A percentile compares a stretch with the other conserved stretches of the same genome.
Conservation (phyloP, 768 basidiomycete species). For the Russula olivacea region DNA sequence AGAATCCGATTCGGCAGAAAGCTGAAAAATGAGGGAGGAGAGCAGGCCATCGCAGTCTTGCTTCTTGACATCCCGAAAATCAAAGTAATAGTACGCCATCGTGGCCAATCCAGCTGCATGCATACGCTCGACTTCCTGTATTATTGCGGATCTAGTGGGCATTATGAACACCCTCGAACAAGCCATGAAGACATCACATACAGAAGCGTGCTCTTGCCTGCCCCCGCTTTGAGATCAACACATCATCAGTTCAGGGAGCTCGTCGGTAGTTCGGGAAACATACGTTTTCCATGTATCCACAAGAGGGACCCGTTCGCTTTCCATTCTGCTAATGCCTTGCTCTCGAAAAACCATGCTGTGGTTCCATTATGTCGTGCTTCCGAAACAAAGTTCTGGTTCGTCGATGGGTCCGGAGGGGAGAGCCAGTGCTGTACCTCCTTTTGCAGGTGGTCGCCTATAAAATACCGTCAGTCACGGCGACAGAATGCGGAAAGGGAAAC, state of each 20-base stretch:
- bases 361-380: background rate
- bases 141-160: background rate
- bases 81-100: background rate
- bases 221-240: background rate
- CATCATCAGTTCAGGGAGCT: background rate
- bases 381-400: background rate
- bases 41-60: background rate
- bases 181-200: background rate
- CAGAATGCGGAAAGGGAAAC: background rate
- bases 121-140: background rate
- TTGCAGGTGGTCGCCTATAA: background rate
- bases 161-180: background rate
- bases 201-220: background rate
- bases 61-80: background rate
- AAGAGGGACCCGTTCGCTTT: background rate
- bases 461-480: background rate
- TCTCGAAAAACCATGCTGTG: background rate
- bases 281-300: background rate
- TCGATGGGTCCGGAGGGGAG: background rate
- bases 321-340: background rate
- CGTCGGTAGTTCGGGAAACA: background rate
- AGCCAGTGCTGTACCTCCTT: background rate
- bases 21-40: background rate
- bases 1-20: background rate
- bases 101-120: background rate